phyloP scores from a whole-genome alignment of 768 basidiomycete genomes.

The Boletus insuetus region DNA sequence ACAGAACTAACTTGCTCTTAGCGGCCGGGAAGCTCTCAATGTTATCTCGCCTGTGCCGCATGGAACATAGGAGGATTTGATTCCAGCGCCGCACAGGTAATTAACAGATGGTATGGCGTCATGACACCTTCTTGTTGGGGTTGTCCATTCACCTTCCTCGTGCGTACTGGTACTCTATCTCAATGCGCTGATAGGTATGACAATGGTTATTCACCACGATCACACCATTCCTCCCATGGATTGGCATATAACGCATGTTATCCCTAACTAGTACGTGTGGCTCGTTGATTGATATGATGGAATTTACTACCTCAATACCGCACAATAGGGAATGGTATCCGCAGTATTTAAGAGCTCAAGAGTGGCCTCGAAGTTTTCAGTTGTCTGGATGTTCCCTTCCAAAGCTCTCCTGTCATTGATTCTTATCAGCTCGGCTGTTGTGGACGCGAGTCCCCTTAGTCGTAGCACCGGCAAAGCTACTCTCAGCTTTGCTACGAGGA shows the following conservation, averaged over 20 bases:
- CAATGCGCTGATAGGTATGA: too few relatives aligned
- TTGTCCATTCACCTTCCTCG: neutral
- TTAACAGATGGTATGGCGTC: neutral
- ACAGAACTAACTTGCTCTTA: too few relatives aligned
- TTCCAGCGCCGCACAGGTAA: neutral
- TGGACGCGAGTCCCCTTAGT: constrained; percentile 14
- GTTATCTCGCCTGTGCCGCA: neutral
- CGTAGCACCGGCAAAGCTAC: constrained; percentile 8
- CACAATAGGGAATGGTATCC: neutral
- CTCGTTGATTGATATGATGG: neutral
- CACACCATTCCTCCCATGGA: neutral
- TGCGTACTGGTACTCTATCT: neutral
- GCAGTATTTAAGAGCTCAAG: constrained; percentile 1
- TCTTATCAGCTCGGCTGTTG: constrained; percentile 11
- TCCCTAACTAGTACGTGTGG: neutral
- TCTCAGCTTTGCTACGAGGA: constrained; percentile 15
- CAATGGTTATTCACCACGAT: neutral
- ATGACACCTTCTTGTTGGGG: neutral
- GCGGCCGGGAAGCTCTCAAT: too few relatives aligned
- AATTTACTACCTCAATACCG: neutral
- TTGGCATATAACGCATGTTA: neutral
- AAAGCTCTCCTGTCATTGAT: constrained; percentile 13
- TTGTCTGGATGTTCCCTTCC: constrained; percentile 11
- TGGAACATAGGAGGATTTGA: neutral
- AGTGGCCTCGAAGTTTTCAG: neutral